Base-by-base conservation (phyloP, 23 red algal genomes). In the Agarophyton chilense region DNA sequence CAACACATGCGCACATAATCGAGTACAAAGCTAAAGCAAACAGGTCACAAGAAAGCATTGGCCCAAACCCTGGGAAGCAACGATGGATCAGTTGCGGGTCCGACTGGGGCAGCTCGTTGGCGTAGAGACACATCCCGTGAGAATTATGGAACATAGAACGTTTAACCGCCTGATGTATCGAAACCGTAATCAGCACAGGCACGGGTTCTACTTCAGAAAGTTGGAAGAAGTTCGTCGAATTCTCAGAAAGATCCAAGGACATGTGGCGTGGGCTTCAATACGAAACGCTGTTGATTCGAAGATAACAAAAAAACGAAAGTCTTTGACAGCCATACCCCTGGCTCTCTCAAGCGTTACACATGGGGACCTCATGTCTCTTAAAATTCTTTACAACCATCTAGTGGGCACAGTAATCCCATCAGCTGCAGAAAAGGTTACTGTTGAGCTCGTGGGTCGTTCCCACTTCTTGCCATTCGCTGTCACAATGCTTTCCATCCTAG, bases 391-490 rank as follows among this genome's bases (percentile, higher is more conserved):
- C 36, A 49, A 24, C n/a, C 41, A 26, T 22, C 43, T 89, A 2
- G 45, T 74, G 21, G 7, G 7, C 17, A 14, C 8, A 19, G 49
- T 82, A 5, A 82, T 82, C 14, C 88, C 88, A 2, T 36, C 55
- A 14, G 76, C 88, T 19, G 75, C 88, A 16, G 7, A 7, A 36
- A 11, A 19, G 10, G 64, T 91, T 26, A 65, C 65, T 11, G 34
- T 40, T 18, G 76, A 91, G 55, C 76, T 91, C 47, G 61, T 91
- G 10, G 64, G 34, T 82, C 74, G 76, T 12, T 51, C 51, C 12
- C 77, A 91, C 47, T 91, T 91, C 42, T 38, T 91, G 17, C 88
- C 88, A 4, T 91, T 91, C 62, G 75, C 88, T 8, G 65, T 82
- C 17, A 60, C 77, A 16, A 41, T 91, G 55, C 34, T 81, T 50